phyloP scores from a whole-genome alignment of 2,329 filamentous ascomycete genomes.

The Fusarium foetens region DNA sequence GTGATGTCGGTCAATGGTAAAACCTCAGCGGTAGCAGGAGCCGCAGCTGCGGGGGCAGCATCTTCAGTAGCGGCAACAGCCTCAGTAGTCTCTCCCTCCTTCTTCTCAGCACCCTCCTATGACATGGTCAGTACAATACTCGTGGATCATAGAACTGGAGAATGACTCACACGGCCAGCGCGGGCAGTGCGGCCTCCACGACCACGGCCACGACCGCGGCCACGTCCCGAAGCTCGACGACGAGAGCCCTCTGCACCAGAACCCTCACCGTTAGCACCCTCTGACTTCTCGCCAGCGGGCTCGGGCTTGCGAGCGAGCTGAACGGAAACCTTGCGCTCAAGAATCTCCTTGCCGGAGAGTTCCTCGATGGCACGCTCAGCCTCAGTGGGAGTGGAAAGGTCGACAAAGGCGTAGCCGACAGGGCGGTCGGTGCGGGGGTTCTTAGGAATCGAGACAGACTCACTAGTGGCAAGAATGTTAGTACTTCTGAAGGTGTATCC shows the following conservation, averaged over 20 bases:
- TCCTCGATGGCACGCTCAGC: constrained; percentile 95
- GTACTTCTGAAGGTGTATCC: constrained; percentile 37
- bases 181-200: constrained; percentile 73
- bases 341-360: constrained; percentile 96
- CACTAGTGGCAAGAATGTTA: constrained; percentile 64
- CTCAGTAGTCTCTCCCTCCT: constrained; percentile 57
- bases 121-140: constrained; percentile 15
- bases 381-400: constrained; percentile 92
- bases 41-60: constrained; percentile 55
- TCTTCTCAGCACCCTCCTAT: constrained; percentile 54
- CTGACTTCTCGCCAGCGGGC: constrained; percentile 79
- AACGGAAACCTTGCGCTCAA: constrained; percentile 98
- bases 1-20: constrained; percentile 71
- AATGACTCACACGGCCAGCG: constrained; percentile 58
- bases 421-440: constrained; percentile 99
- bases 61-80: constrained; percentile 57
- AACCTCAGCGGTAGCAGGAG: constrained; percentile 62
- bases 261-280: constrained; percentile 80
- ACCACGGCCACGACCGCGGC: constrained; percentile 76
- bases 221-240: constrained; percentile 71
- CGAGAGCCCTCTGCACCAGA: constrained; percentile 73
- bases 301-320: constrained; percentile 99
- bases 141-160: not conserved
- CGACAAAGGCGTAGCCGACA: constrained; percentile 98
- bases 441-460: constrained; percentile 98